Evolutionary conservation across 805 yeast species (phyloP).

Genomic region (Vanderwaltozyma tropicalis): DNA sequence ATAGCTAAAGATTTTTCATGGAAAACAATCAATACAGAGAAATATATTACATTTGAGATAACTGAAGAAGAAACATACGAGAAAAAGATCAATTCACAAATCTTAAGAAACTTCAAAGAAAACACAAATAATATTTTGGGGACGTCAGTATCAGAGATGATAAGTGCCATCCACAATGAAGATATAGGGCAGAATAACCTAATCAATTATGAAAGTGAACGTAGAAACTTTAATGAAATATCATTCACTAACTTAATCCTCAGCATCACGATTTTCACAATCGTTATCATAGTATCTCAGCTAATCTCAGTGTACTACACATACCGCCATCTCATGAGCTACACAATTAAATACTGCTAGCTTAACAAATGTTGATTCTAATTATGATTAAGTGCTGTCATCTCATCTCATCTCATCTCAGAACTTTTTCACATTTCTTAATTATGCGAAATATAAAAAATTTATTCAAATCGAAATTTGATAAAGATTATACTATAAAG

Average conservation of each 20-base stretch:
- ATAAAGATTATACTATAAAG: no score
- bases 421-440: neutral
- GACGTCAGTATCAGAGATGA: neutral
- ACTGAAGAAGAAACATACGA: neutral
- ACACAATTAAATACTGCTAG: no score
- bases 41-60: constrained; percentile 13
- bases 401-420: neutral
- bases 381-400: no score
- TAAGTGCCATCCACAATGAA: neutral
- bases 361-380: no score
- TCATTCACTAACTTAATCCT: no score
- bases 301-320: no score
- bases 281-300: no score
- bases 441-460: neutral
- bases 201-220: no score
- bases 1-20: constrained; percentile 28
- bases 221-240: no score
- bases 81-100: neutral
- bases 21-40: constrained; percentile 20
- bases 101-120: neutral
- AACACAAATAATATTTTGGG: neutral
- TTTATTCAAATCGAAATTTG: neutral
- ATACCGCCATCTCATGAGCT: no score
- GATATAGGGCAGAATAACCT: neutral
- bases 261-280: no score